Evolutionary conservation across 1,284 basidiomycete genomes (phyloP).

Genomic region (Puccinia novopanici): DNA sequence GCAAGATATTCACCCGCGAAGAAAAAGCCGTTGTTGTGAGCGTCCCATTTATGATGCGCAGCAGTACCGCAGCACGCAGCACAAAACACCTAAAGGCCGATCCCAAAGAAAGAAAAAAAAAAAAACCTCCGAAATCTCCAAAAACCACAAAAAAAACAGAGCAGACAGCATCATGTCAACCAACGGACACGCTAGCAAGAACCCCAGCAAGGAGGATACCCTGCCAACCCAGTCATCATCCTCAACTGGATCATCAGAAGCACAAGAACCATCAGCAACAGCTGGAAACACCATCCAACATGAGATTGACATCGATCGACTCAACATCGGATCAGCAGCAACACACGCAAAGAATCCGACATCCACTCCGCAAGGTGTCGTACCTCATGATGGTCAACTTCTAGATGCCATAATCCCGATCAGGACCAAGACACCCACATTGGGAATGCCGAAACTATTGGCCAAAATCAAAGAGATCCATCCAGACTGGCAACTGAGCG

Average conservation of each 20-base stretch:
- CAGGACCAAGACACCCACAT: conserved; percentile 26
- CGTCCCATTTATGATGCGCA: no score
- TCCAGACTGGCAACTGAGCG: conserved; percentile 47
- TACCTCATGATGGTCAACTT: conserved; percentile 28
- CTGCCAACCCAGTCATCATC: background rate
- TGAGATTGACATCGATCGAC: background rate
- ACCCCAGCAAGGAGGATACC: background rate
- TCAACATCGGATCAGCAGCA: background rate
- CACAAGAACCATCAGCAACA: background rate
- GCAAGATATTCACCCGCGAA: no score
- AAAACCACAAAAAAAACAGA: background rate
- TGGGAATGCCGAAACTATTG: conserved; percentile 45
- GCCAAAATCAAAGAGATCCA: conserved; percentile 39
- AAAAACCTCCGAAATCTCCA: background rate
- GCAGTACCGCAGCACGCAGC: no score
- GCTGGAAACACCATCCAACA: background rate
- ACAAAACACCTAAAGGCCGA: background rate
- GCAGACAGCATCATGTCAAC: background rate
- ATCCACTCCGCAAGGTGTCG: background rate
- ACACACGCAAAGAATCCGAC: background rate
- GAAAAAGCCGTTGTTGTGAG: no score
- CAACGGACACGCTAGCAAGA: background rate
- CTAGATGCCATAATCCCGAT: conserved; percentile 35
- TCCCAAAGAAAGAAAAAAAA: background rate
- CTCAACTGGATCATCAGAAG: background rate